Evolutionary conservation across 768 basidiomycete genomes (phyloP).

Genomic region (Lactifluus rugatus): DNA sequence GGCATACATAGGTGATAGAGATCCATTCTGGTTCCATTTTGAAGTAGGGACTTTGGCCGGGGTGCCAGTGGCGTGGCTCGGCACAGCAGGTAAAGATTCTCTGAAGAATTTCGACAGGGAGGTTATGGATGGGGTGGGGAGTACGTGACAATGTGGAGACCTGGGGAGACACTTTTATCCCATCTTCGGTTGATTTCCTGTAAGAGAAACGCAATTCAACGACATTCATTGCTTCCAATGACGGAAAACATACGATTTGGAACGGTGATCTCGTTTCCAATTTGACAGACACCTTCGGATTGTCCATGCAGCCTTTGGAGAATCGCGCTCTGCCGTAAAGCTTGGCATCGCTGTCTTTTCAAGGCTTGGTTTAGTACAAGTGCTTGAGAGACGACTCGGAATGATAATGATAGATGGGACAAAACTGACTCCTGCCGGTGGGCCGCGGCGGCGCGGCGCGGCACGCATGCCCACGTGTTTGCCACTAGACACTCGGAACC

Average conservation of each 20-base stretch:
- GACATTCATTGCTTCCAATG: background rate
- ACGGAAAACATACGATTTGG: background rate
- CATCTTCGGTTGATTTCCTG: background rate
- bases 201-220: background rate
- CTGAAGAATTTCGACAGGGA: constrained; percentile 14
- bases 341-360: background rate
- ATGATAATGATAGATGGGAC: too few relatives aligned
- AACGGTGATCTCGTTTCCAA: background rate
- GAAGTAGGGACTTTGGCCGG: background rate
- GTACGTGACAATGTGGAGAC: background rate
- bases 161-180: background rate
- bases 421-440: too few relatives aligned
- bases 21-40: constrained; percentile 12
- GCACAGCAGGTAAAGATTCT: constrained; percentile 4
- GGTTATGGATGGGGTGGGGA: background rate
- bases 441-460: too few relatives aligned
- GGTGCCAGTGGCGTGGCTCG: background rate
- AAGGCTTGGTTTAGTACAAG: background rate
- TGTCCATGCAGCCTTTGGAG: background rate
- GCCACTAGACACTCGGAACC: too few relatives aligned
- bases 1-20: constrained; percentile 10
- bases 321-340: background rate
- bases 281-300: background rate
- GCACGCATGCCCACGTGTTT: too few relatives aligned
- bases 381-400: too few relatives aligned